Conservation (phyloP, 2,329 filamentous ascomycete species). For the Cadophora sp. region DNA sequence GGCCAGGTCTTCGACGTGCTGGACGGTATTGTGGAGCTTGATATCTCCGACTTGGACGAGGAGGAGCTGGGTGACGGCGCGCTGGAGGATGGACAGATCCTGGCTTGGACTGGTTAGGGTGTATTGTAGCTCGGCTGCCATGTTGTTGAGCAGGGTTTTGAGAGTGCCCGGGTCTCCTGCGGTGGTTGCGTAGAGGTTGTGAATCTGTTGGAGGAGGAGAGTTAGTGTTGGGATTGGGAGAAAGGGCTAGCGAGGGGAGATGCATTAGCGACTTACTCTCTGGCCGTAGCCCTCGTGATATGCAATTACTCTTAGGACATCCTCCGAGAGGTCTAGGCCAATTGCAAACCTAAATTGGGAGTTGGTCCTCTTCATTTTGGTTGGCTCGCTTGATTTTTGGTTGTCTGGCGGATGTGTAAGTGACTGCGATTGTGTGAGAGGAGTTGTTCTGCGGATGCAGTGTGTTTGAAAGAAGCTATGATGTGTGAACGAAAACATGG, state of each 20-base stretch:
- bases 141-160: background rate
- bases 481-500: background rate
- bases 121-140: background rate
- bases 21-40: background rate
- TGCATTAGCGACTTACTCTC: background rate
- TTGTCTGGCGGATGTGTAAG: background rate
- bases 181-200: background rate
- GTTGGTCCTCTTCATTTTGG: conserved; percentile 6
- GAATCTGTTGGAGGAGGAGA: background rate
- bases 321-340: background rate
- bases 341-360: background rate
- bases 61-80: conserved; percentile 2
- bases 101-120: background rate
- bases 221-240: background rate
- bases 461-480: background rate
- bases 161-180: background rate
- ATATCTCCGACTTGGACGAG: background rate
- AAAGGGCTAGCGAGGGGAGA: background rate
- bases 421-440: background rate
- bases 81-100: background rate
- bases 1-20: background rate
- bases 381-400: background rate
- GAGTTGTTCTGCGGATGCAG: background rate
- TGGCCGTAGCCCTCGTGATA: conserved; percentile 4
- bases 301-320: background rate